These are phyloP conservation scores for Juglanconis oblonga DNA, from an alignment of 2,329 filamentous ascomycete genomes.

Conservation along the genomic window DNA sequence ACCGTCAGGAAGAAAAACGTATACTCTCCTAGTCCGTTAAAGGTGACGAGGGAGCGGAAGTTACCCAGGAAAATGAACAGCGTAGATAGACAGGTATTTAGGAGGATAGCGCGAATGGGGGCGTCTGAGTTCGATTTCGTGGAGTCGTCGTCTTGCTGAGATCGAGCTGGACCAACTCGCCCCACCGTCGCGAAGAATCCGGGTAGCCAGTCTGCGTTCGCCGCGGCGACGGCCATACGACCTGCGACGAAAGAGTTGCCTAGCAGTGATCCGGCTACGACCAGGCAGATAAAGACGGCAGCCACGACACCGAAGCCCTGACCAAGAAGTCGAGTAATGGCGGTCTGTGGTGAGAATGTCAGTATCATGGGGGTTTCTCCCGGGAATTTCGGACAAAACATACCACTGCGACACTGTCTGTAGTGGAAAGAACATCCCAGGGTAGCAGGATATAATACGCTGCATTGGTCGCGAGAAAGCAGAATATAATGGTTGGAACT, in stretches of 20 bases:
- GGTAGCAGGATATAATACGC: slow-evolving; percentile 62
- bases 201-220: slow-evolving; percentile 51
- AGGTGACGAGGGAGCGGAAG: slow-evolving; percentile 59
- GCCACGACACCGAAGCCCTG: slow-evolving; percentile 49
- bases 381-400: slow-evolving; percentile 23
- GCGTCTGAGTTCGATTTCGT: slow-evolving; percentile 40
- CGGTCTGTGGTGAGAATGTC: slow-evolving; percentile 39
- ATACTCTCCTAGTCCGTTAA: slow-evolving; percentile 58
- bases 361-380: background rate
- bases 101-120: slow-evolving; percentile 51
- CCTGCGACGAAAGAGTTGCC: slow-evolving; percentile 62
- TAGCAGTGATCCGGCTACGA: slow-evolving; percentile 59
- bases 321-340: slow-evolving; percentile 53
- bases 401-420: slow-evolving; percentile 62
- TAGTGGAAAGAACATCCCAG: slow-evolving; percentile 55
- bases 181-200: slow-evolving; percentile 42
- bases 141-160: slow-evolving; percentile 15
- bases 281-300: slow-evolving; percentile 56
- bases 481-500: slow-evolving; percentile 56
- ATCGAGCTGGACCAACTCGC: slow-evolving; percentile 31
- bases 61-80: slow-evolving; percentile 59
- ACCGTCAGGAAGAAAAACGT: slow-evolving; percentile 65
- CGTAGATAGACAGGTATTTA: slow-evolving; percentile 47
- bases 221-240: slow-evolving; percentile 59
- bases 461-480: slow-evolving; percentile 58